Conservation (phyloP, 2,329 filamentous ascomycete genomes). For the Amesomyces nigricolor region DNA sequence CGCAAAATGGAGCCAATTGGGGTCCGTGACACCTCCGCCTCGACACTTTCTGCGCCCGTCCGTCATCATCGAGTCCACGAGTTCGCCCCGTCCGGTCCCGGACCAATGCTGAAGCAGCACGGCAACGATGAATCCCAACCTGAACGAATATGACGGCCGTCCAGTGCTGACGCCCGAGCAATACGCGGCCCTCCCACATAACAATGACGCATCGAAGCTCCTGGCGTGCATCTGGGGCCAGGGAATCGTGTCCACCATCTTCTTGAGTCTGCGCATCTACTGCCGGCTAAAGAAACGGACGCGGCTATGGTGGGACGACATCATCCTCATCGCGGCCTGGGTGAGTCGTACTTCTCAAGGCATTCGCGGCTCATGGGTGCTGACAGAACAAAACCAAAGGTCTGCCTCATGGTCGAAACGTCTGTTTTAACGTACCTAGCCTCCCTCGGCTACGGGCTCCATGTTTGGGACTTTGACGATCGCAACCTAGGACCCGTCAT, state of each 20-base stretch:
- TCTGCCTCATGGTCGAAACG: conserved; percentile 17
- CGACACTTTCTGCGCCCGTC: too few species aligned
- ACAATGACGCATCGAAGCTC: conserved; percentile 16
- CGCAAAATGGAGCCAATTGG: too few species aligned
- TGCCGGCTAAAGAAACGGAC: conserved; percentile 22
- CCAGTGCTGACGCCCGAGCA: too few species aligned
- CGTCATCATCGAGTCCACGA: too few species aligned
- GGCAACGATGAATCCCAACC: too few species aligned
- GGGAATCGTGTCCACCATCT: conserved; percentile 13
- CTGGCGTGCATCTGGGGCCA: conserved; percentile 22
- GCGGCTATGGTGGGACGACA: conserved; percentile 26
- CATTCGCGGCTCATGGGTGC: neutral
- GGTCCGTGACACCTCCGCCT: too few species aligned
- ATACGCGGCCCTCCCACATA: conserved; percentile 17
- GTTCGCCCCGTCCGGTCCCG: too few species aligned
- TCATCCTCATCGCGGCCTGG: conserved; percentile 23
- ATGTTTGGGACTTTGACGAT: conserved; percentile 25
- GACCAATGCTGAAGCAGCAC: too few species aligned
- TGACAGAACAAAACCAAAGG: neutral
- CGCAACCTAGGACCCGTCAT: conserved; percentile 9
- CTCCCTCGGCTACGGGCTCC: conserved; percentile 24
- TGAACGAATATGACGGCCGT: too few species aligned
- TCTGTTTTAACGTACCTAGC: conserved; percentile 15
- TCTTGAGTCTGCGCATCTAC: conserved; percentile 24
- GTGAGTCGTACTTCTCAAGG: conserved; percentile 7